A percentile compares a stretch with the other conserved stretches of the same genome.
Evolutionary conservation across 371 early-diverging fungal genomes (phyloP).

Genomic region (Mucor indicus): DNA sequence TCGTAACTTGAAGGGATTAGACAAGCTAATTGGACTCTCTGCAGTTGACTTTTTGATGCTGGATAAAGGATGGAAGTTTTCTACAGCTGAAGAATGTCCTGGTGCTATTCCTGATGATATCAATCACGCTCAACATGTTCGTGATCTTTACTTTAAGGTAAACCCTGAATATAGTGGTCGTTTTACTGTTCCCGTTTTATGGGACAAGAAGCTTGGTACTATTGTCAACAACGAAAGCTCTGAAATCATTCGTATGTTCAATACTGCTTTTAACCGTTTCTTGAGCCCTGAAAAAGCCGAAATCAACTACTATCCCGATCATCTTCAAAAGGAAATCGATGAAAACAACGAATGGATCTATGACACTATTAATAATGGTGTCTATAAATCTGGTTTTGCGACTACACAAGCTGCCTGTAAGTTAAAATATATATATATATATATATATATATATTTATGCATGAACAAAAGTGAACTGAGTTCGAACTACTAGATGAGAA

Average conservation of each 20-base stretch:
- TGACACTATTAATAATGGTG: constrained; percentile 82
- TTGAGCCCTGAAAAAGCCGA: constrained; percentile 62
- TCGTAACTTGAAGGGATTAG: constrained; percentile 83
- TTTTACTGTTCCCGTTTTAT: constrained; percentile 87
- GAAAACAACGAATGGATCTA: constrained; percentile 88
- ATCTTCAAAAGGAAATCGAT: constrained; percentile 76
- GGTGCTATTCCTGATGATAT: constrained; percentile 80
- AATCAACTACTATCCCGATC: constrained; percentile 77
- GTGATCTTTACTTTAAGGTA: constrained; percentile 90
- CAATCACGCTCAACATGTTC: constrained; percentile 67
- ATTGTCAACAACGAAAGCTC: constrained; percentile 96
- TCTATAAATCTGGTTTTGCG: constrained; percentile 90
- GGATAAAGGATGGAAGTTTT: constrained; percentile 84
- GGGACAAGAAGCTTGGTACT: constrained; percentile 90
- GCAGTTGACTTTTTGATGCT: constrained; percentile 82
- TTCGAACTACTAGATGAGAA: constrained; percentile 51
- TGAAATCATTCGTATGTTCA: constrained; percentile 95
- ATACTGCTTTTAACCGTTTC: constrained; percentile 78
- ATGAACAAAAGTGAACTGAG: neutral
- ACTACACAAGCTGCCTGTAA: constrained; percentile 80
- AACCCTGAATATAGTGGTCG: constrained; percentile 74
- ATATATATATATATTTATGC: no score
- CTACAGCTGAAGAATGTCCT: constrained; percentile 64
- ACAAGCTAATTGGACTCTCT: constrained; percentile 74
- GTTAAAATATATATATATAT: constrained; percentile 13